Evolutionary conservation across 1,139 yeast species (phyloP), one percentile per base, ranked within the genome.

Genomic region (Suhomyces anneliseae): DNA sequence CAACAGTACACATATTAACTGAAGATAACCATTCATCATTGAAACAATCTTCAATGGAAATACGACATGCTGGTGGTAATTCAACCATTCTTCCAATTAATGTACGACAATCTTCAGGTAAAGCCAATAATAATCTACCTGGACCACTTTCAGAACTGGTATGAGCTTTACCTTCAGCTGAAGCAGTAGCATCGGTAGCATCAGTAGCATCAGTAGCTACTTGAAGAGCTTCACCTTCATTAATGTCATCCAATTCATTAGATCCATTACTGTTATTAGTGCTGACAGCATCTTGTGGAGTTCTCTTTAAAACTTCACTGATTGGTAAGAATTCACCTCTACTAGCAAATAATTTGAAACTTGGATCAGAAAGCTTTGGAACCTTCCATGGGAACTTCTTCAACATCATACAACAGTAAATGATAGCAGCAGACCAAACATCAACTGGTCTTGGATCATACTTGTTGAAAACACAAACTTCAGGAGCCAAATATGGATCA

Each of bases 301-400:
- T 70, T 42, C 64, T 65, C 53, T 72, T 68, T 54, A 75, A 68
- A 51, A 68, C 61, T 49, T 75, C 80, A 43, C 70, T 66, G 33
- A 74, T 59, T 2, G 78, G 72, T 9, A 61, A 48, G 48, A 65
- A 65, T 47, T 78, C 83, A 41, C 77, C 82, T 45, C 80, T 66
- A 52, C 74, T 69, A 35, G 82, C 82, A 61, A 79, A 81, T 44
- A 81, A 62, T 64, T 87, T 87, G 68, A 90, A 92, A 52, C 95
- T 87, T 56, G 86, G 83, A 66, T 92, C 98, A 36, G 85, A 74
- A 49, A 85, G 69, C 60, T 90, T 87, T n/a, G 98, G 97, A 9
- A 92, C 90, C 65, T 90, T 90, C 98, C 98, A 90, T 9, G 98
- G 97, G 68, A 92, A 92, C 66, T 92, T 87, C 65, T 92, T 86